phyloP scores from a whole-genome alignment of 192 early-diverging fungal species.

The Funneliformis mosseae region DNA sequence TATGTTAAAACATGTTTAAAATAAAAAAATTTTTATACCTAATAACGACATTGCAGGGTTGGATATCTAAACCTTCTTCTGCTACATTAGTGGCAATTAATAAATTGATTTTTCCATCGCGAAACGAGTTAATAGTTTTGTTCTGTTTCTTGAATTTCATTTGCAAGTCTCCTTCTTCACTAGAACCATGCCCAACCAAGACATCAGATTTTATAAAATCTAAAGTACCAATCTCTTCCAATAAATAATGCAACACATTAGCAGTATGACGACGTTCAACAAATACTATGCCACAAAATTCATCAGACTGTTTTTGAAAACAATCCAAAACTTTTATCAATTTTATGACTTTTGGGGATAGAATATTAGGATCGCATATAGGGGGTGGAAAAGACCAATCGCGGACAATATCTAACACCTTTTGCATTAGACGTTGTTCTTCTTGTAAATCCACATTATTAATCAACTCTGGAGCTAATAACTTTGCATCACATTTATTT shows the following conservation, averaged over 20 bases:
- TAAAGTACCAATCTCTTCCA: conserved; percentile 58
- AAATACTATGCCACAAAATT: conserved; percentile 91
- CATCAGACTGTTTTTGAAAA: conserved; percentile 44
- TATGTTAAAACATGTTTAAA: not conserved
- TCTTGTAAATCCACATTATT: conserved; percentile 27
- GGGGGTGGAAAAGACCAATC: conserved; percentile 38
- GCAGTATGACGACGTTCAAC: conserved; percentile 75
- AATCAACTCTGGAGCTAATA: conserved; percentile 15
- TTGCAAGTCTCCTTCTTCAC: conserved; percentile 44
- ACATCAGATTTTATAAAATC: conserved; percentile 48
- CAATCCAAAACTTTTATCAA: conserved; percentile 65
- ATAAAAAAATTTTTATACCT: conserved; percentile 43
- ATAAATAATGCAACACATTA: conserved; percentile 53
- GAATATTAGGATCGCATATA: conserved; percentile 30
- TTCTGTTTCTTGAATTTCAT: conserved; percentile 61
- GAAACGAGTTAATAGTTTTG: conserved; percentile 67
- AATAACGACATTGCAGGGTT: conserved; percentile 86
- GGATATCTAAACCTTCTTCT: conserved; percentile 94
- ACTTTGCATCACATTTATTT: conserved; percentile 35
- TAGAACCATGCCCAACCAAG: conserved; percentile 62
- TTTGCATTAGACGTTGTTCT: conserved; percentile 28
- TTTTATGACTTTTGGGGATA: conserved; percentile 72
- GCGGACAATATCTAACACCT: conserved; percentile 33
- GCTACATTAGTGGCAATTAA: conserved; percentile 92
- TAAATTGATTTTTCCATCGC: conserved; percentile 68